Evolutionary conservation across 192 early-diverging fungal species (phyloP).

Genomic region (Podila horticola): DNA sequence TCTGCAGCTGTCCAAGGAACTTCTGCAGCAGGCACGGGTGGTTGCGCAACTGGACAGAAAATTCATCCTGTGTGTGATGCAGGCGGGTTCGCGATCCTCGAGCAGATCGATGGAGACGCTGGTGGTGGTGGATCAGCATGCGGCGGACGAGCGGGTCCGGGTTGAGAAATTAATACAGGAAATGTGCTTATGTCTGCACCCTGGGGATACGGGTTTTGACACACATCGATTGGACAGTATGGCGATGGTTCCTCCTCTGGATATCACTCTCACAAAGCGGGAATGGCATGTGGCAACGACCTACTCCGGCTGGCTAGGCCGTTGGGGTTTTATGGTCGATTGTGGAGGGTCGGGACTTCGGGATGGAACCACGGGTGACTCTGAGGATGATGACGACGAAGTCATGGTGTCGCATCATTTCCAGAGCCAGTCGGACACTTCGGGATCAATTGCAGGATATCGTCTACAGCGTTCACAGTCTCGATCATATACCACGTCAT

Average conservation of each 20-base stretch:
- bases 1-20: slow-evolving; percentile 54
- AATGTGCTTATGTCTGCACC: slow-evolving; percentile 23
- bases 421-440: not conserved
- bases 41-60: slow-evolving; percentile 76
- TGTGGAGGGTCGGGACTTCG: not conserved
- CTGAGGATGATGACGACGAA: not conserved
- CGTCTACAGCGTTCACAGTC: no score
- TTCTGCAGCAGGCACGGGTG: slow-evolving; percentile 54
- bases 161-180: slow-evolving; percentile 66
- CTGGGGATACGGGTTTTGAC: not conserved
- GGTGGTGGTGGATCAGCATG: slow-evolving; percentile 81
- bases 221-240: slow-evolving; percentile 46
- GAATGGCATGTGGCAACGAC: slow-evolving; percentile 43
- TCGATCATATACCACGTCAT: not conserved
- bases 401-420: slow-evolving; percentile 40
- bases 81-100: not conserved
- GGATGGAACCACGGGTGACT: not conserved
- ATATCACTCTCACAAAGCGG: slow-evolving; percentile 47
- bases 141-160: slow-evolving; percentile 78
- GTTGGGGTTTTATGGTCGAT: slow-evolving; percentile 61
- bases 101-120: slow-evolving; percentile 16
- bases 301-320: slow-evolving; percentile 35
- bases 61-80: slow-evolving; percentile 65
- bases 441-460: not conserved
- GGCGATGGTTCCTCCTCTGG: slow-evolving; percentile 54